Evolutionary conservation across 2,329 filamentous ascomycete species (phyloP), one percentile per base, ranked within the genome.

Genomic region (Fusarium chlamydosporum): DNA sequence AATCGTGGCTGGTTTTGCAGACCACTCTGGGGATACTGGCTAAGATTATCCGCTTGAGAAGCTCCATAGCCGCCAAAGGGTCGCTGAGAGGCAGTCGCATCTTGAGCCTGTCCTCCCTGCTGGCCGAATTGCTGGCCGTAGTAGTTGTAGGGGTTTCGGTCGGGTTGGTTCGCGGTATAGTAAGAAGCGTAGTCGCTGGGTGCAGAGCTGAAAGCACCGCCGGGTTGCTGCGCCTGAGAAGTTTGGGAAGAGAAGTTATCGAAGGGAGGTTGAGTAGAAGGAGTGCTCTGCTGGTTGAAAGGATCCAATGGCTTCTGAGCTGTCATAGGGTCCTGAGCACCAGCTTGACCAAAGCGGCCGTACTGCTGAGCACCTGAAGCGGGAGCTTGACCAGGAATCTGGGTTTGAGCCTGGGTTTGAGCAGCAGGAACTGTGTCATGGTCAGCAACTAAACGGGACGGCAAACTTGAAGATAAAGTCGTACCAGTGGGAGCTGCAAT

Each of bases 271-370:
- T 84, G 82, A 42, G 81, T 77, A 26, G 79, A 75, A 9, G 82
- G 79, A 16, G 81, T 79, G 67, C 88, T 85, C 77, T 94, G 92
- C 77, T 96, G 93, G 72, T 86, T 88, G 77, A 97, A 98, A 1
- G 92, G 88, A 77, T 97, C 95, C 79, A 94, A 94, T 3, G 91
- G 88, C 83, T 98, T 97, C 79, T 93, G 91, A 42, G 85, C 80
- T 58, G 84, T 80, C 57, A 85, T 80, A 56, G 84, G 80, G 56
- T 93, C 91, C 58, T 89, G 89, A 34, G 85, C 79, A 55, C 83
- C 84, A 54, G 85, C 76, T 74, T 91, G 90, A 50, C 85, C 88
- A 75, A 90, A 94, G 58, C 92, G 90, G 60, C 87, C 88, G 74
- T 89, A 94, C 74, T 91, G 89, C 76, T 88, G 88, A 74, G 87